phyloP scores from a whole-genome alignment of 73 alveolate species.

The Uronychia setigera region DNA sequence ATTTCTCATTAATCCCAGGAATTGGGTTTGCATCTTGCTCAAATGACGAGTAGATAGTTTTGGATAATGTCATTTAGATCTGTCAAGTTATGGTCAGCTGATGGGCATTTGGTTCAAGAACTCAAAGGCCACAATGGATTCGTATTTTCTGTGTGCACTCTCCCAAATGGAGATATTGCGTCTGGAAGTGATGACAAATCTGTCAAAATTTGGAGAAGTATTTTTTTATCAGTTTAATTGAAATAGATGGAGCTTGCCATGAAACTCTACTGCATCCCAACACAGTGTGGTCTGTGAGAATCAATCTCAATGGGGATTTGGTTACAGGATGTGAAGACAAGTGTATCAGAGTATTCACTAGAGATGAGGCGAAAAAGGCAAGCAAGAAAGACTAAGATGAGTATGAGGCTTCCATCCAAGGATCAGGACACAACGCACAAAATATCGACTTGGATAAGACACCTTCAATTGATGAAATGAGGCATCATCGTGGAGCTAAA shows the following conservation, averaged over 20 bases:
- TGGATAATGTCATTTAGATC: slow-evolving; percentile 12
- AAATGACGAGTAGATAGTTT: slow-evolving; percentile 75
- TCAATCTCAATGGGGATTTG: slow-evolving; percentile 88
- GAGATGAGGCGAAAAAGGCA: slow-evolving; percentile 77
- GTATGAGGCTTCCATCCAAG: slow-evolving; percentile 70
- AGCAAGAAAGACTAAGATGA: slow-evolving; percentile 81
- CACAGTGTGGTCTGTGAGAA: slow-evolving; percentile 93
- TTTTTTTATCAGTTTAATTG: not conserved
- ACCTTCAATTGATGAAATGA: slow-evolving; percentile 83
- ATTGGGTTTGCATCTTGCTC: slow-evolving; percentile 93
- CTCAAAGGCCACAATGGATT: slow-evolving; percentile 94
- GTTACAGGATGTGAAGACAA: slow-evolving; percentile 96
- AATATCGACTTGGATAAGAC: slow-evolving; percentile 84
- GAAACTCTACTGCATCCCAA: slow-evolving; percentile 91
- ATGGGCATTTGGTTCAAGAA: slow-evolving; percentile 78
- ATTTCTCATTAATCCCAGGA: slow-evolving; percentile 78
- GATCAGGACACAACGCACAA: not conserved
- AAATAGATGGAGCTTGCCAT: slow-evolving; percentile 68
- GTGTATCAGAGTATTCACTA: slow-evolving; percentile 88
- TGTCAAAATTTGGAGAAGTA: slow-evolving; percentile 92
- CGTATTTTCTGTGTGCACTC: slow-evolving; percentile 84
- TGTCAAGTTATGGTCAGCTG: slow-evolving; percentile 90
- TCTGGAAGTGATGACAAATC: slow-evolving; percentile 97
- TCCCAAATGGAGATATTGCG: slow-evolving; percentile 68
- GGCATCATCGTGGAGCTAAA: slow-evolving; percentile 78